phyloP scores from a whole-genome alignment of 768 basidiomycete genomes.

The Suillus subalutaceus region DNA sequence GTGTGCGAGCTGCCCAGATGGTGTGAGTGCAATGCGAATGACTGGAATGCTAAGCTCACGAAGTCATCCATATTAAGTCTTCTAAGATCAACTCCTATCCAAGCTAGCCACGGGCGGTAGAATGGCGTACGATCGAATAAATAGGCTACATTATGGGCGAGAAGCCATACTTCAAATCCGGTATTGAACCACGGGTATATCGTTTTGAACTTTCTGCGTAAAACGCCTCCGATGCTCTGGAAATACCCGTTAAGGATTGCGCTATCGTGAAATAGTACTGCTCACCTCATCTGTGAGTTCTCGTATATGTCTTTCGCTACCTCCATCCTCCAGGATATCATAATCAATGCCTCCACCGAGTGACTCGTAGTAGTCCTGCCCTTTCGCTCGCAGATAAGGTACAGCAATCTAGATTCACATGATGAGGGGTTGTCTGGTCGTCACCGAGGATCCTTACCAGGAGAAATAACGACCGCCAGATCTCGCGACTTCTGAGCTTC shows the following conservation, averaged over 20 bases:
- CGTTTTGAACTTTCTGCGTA: slow-evolving; percentile 66
- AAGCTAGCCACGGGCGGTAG: slow-evolving; percentile 90
- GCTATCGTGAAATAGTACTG: slow-evolving; percentile 7
- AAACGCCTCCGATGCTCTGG: slow-evolving; percentile 55
- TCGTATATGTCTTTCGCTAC: slow-evolving; percentile 46
- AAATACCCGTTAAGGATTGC: slow-evolving; percentile 10
- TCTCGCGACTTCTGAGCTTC: slow-evolving; percentile 64
- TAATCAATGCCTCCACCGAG: slow-evolving; percentile 79
- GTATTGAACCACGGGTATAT: slow-evolving; percentile 85
- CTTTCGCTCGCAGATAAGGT: slow-evolving; percentile 88
- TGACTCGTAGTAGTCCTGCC: slow-evolving; percentile 88
- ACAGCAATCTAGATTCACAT: slow-evolving; percentile 61
- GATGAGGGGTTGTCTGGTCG: not conserved
- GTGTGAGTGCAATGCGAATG: slow-evolving; percentile 8
- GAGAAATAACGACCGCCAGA: slow-evolving; percentile 77
- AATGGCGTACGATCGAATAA: slow-evolving; percentile 84
- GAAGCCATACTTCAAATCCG: slow-evolving; percentile 77
- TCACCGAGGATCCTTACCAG: slow-evolving; percentile 56
- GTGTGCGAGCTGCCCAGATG: slow-evolving; percentile 19
- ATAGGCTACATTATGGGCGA: slow-evolving; percentile 86
- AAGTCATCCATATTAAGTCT: slow-evolving; percentile 80
- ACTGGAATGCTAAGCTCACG: slow-evolving; percentile 45
- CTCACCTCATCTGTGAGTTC: slow-evolving; percentile 57
- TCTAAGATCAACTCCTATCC: slow-evolving; percentile 83
- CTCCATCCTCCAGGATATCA: slow-evolving; percentile 63